Evolutionary conservation across 371 early-diverging fungal species (phyloP), one percentile per base, ranked within the genome.

Genomic region (Lichtheimia ramosa): DNA sequence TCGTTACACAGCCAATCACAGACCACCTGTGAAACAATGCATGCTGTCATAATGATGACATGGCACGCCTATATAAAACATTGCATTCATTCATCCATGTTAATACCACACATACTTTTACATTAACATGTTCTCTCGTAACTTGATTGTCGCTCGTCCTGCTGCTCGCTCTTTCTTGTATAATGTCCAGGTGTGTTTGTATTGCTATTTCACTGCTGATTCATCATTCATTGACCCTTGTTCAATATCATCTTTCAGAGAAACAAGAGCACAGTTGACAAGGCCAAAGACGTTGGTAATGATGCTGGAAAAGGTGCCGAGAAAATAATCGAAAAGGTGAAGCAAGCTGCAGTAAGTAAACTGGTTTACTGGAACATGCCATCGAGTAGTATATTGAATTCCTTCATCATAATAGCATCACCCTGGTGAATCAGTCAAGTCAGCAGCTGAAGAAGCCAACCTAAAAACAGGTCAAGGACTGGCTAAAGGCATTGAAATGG

Each of bases 271-370:
- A 53, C 53, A 12, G 41, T 58, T 27, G 64, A 63, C 1, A 63
- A 57, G 25, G 64, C 58, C 5, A 63, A 63, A 25, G 58, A 63
- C 5, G 16, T 63, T 27, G 64, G 58, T 2, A 54, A 64, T 42
- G 54, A 54, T n/a, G 49, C 62, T 5, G 62, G 62, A 15, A 20
- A 58, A 16, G 43, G 23, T 24, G 42, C 46, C 18, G 57, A 58
- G n/a, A 43, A 63, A 21, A 58, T 51, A 2, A 18, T 58, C 46
- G 63, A 58, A 51, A 56, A 51, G 51, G 51, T 21, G 21, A 25
- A 51, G 51, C 46, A 46, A 46, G 46, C n/a, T 16, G 10, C 34
- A 8, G 34, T 34, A 2, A 34, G 34, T n/a, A n/a, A n/a, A n/a
- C n/a, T n/a, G n/a, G n/a, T n/a, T n/a, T n/a, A n/a, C n/a, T n/a